A percentile compares a stretch with the other conserved stretches of the same genome.
These are phyloP conservation scores for Rhodotorula sp. DNA, from an alignment of 1,284 basidiomycete species.

Conservation along the genomic window DNA sequence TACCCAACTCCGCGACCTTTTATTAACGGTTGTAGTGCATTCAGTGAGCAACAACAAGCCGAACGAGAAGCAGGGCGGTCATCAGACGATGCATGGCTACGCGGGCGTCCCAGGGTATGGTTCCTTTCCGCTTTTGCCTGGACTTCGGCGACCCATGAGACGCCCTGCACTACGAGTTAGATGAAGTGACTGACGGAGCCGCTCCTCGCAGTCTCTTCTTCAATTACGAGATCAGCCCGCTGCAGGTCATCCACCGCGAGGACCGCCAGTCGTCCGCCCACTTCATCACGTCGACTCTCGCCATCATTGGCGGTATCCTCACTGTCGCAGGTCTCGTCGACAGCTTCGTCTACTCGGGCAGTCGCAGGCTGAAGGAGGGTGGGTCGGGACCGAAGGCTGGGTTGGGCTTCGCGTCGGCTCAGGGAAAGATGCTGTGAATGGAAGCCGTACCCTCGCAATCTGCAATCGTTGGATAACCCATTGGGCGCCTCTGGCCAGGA, in stretches of 20 bases:
- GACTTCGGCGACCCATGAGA: too few species aligned
- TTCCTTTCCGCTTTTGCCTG: slow-evolving; percentile 9
- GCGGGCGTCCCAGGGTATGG: slow-evolving; percentile 57
- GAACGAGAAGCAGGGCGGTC: slow-evolving; percentile 39
- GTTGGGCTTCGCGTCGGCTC: slow-evolving; percentile 26
- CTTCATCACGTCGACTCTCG: slow-evolving; percentile 83
- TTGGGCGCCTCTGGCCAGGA: background rate
- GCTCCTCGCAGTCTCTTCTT: slow-evolving; percentile 61
- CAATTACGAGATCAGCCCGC: slow-evolving; percentile 98
- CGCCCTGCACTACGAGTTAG: too few species aligned
- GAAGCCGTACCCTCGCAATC: too few species aligned
- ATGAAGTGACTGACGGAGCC: too few species aligned
- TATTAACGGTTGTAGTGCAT: background rate
- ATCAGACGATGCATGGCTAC: slow-evolving; percentile 71
- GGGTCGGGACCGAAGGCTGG: slow-evolving; percentile 26
- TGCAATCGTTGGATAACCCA: background rate
- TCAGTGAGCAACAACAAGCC: slow-evolving; percentile 39
- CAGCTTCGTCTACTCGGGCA: slow-evolving; percentile 38
- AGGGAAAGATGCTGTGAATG: slow-evolving; percentile 27
- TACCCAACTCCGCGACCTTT: background rate
- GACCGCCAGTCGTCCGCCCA: slow-evolving; percentile 91
- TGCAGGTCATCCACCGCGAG: slow-evolving; percentile 87
- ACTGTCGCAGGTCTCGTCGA: slow-evolving; percentile 93
- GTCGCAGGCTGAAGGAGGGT: slow-evolving; percentile 21
- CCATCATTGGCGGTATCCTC: slow-evolving; percentile 93